phyloP scores from a whole-genome alignment of 1,284 basidiomycete genomes.

The Leccinum solheimii region DNA sequence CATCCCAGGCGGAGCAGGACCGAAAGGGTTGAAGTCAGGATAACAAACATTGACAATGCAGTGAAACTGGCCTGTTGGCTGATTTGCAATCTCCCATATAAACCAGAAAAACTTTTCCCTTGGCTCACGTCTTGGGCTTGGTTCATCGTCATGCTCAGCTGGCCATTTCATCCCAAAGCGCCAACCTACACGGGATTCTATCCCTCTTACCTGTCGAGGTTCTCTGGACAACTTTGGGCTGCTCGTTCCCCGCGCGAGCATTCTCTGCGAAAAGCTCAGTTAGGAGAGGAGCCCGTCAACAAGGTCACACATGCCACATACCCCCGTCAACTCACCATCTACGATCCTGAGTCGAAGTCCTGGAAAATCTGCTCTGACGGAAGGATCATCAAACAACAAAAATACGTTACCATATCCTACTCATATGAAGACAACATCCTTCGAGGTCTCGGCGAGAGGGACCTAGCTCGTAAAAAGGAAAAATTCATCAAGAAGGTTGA shows the following conservation, averaged over 20 bases:
- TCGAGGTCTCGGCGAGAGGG: neutral
- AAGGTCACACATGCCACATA: slow-evolving; percentile 22
- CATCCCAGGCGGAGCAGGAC: slow-evolving; percentile 4
- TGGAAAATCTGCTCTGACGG: slow-evolving; percentile 14
- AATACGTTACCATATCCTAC: slow-evolving; percentile 27
- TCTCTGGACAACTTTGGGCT: slow-evolving; percentile 28
- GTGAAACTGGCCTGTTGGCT: slow-evolving; percentile 25
- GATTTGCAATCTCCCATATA: slow-evolving; percentile 1
- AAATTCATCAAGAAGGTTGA: slow-evolving; percentile 16
- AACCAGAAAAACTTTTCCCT: neutral
- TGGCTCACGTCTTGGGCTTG: slow-evolving; percentile 25
- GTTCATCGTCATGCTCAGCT: slow-evolving; percentile 20
- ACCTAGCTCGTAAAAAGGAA: neutral
- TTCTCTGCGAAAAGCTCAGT: slow-evolving; percentile 18
- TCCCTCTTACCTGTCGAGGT: slow-evolving; percentile 21
- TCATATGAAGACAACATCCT: slow-evolving; percentile 15
- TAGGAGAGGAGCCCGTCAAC: slow-evolving; percentile 8
- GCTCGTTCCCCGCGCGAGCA: slow-evolving; percentile 27
- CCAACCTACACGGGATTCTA: slow-evolving; percentile 15
- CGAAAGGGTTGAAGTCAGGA: neutral
- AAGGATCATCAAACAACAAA: slow-evolving; percentile 13
- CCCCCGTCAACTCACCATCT: slow-evolving; percentile 25
- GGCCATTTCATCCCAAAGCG: slow-evolving; percentile 7
- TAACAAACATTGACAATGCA: neutral
- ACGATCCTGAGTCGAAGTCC: neutral